These are phyloP conservation scores for Trichoderma gamsii DNA, from an alignment of 495 filamentous ascomycete species.

Conservation along the genomic window DNA sequence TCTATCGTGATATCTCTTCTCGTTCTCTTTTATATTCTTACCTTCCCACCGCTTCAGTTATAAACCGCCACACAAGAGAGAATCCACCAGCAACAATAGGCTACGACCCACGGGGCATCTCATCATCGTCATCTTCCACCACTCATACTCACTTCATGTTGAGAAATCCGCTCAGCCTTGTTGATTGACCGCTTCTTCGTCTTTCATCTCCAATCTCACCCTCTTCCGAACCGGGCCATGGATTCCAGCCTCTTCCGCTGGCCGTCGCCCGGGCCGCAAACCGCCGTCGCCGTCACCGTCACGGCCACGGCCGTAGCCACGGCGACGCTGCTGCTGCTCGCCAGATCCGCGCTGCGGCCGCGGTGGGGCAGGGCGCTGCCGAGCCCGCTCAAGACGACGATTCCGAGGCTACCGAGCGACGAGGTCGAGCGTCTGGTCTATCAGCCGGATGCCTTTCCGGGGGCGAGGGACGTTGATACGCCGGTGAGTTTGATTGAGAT, in stretches of 20 bases:
- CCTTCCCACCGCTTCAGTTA: too few species aligned
- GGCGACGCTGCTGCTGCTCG: constrained; percentile 26
- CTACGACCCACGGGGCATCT: too few species aligned
- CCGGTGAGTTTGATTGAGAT: constrained; percentile 26
- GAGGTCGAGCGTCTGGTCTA: constrained; percentile 31
- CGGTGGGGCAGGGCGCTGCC: constrained; percentile 28
- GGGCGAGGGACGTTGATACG: constrained; percentile 39
- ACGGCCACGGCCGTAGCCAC: constrained; percentile 29
- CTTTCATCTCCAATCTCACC: not conserved
- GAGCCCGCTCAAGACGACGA: constrained; percentile 32
- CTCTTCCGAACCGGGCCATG: not conserved
- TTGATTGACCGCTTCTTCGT: not conserved
- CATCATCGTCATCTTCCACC: too few species aligned
- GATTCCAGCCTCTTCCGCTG: constrained; percentile 4
- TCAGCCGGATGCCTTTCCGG: constrained; percentile 35
- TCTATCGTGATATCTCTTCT: too few species aligned
- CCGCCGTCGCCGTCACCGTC: constrained; percentile 24
- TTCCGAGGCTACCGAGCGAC: constrained; percentile 27
- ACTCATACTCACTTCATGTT: too few species aligned
- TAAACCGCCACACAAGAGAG: too few species aligned
- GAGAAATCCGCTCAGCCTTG: not conserved
- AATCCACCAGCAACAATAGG: too few species aligned
- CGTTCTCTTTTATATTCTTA: too few species aligned
- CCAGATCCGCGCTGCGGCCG: constrained; percentile 30
- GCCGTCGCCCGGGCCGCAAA: constrained; percentile 1